Evolutionary conservation across 139 green algal genomes (phyloP).

Genomic region (Gonium pectorale): DNA sequence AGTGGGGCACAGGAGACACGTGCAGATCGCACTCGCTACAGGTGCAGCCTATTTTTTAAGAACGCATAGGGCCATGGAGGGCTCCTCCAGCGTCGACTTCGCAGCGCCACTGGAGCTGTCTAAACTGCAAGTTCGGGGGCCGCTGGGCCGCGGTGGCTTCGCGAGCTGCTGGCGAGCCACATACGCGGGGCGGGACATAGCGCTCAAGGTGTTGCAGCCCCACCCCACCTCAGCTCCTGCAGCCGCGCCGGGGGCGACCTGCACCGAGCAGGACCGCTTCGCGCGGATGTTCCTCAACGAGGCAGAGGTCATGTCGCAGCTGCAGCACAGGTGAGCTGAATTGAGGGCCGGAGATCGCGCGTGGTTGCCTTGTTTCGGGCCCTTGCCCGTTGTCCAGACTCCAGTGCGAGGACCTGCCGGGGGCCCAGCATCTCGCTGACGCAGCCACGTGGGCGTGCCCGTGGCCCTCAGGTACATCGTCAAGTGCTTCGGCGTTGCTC

Average conservation of each 20-base stretch:
- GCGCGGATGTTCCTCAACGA: background rate
- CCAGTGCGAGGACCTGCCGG: no score
- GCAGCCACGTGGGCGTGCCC: background rate
- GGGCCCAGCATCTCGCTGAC: background rate
- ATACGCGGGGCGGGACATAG: background rate
- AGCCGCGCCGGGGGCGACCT: background rate
- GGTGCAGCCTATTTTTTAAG: no score
- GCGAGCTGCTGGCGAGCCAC: background rate
- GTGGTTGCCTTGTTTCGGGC: background rate
- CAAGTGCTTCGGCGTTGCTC: background rate
- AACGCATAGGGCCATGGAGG: no score
- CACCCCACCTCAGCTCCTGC: background rate
- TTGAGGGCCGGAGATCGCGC: background rate
- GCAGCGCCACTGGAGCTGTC: background rate
- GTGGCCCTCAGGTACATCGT: slow-evolving; percentile 4
- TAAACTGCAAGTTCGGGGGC: background rate
- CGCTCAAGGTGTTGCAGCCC: background rate
- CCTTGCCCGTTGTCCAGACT: no score
- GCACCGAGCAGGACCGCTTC: background rate
- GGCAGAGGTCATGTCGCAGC: background rate
- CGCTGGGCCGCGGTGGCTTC: background rate
- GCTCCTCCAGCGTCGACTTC: no score
- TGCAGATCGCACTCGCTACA: no score
- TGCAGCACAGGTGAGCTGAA: slow-evolving; percentile 2
- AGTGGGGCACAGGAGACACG: no score